Evolutionary conservation across 768 basidiomycete species (phyloP).

Genomic region (Termitomyces sp.): DNA sequence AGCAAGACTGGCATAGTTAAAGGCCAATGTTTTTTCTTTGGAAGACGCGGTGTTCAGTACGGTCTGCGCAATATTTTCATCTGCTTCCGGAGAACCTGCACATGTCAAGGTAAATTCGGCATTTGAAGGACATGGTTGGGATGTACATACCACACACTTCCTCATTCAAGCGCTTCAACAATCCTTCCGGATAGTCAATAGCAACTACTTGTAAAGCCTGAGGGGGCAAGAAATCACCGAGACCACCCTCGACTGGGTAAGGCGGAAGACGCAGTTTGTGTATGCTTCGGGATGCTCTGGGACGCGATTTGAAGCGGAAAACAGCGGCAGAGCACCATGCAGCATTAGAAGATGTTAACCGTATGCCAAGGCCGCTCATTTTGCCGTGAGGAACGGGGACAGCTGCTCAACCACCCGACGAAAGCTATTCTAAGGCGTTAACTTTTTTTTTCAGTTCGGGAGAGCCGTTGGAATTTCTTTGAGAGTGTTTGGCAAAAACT

Average conservation of each 20-base stretch:
- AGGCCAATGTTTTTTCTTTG: conserved; percentile 59
- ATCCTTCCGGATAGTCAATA: conserved; percentile 81
- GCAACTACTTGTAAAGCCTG: conserved; percentile 65
- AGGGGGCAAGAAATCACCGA: conserved; percentile 76
- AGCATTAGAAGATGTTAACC: conserved; percentile 20
- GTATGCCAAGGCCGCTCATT: conserved; percentile 24
- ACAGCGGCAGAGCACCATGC: conserved; percentile 13
- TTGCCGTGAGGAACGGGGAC: conserved; percentile 3
- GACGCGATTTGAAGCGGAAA: conserved; percentile 18
- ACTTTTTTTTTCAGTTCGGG: conserved; percentile 7
- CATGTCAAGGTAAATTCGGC: conserved; percentile 1
- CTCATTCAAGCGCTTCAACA: conserved; percentile 72
- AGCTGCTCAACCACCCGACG: conserved; percentile 4
- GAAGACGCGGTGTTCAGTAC: conserved; percentile 61
- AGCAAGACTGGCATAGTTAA: conserved; percentile 89
- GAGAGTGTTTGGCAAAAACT: conserved; percentile 25
- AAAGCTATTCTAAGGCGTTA: conserved; percentile 1
- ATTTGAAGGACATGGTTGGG: not conserved
- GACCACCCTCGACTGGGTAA: conserved; percentile 64
- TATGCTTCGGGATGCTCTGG: conserved; percentile 27
- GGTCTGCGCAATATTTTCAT: conserved; percentile 60
- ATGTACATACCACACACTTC: conserved; percentile 59
- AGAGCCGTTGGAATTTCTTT: conserved; percentile 14
- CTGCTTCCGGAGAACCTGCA: conserved; percentile 53
- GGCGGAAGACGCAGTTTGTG: conserved; percentile 53